Evolutionary conservation across 495 filamentous ascomycete genomes (phyloP), one percentile per base, ranked within the genome.

Genomic region (Hamigera avellanea): DNA sequence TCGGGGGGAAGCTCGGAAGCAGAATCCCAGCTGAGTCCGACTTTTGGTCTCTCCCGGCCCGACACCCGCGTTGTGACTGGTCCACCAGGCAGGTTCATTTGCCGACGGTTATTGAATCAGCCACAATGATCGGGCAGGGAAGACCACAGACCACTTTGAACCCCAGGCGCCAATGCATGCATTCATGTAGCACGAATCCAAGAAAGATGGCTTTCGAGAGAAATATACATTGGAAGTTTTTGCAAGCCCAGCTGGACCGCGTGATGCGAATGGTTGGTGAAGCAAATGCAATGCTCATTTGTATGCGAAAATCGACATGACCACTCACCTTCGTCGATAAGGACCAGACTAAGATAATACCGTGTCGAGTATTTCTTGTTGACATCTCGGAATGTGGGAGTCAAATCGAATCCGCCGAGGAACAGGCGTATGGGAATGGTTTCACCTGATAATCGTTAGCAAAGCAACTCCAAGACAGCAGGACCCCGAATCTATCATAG

Each of bases 341-440:
- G 70, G 8, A 99, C 91, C 46, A 99, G 63, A 57, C 86, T 94
- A 35, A 99, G 73, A 62, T 99, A 96, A 64, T 99, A 99, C 45
- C 91, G 72, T 37, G 93, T 96, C 21, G 89, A 95, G 60, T 91
- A 99, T 63, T 96, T 96, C 75, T 96, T 99, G 76, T 99, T 99
- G 41, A 99, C 91, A 60, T 99, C 93, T 27, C 93, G 83, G 76
- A 99, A 99, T 14, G 91, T 99, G 7, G 91, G 91, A 1, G 91
- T 96, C 42, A 99, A 66, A 56, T 99, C 91, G 54, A 99, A 99
- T 10, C 91, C 91, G 39, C 91, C 91, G 25, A 99, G 79, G 73
- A 99, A 99, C 17, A 99, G 70, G 48, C 91, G 75, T 57, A 99
- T 99, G 18, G 91, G 91, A 41, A 99, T 99, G 8, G 91, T 95